These are phyloP conservation scores for Exserohilum rostratum DNA, from an alignment of 2,329 filamentous ascomycete species.

Conservation along the genomic window DNA sequence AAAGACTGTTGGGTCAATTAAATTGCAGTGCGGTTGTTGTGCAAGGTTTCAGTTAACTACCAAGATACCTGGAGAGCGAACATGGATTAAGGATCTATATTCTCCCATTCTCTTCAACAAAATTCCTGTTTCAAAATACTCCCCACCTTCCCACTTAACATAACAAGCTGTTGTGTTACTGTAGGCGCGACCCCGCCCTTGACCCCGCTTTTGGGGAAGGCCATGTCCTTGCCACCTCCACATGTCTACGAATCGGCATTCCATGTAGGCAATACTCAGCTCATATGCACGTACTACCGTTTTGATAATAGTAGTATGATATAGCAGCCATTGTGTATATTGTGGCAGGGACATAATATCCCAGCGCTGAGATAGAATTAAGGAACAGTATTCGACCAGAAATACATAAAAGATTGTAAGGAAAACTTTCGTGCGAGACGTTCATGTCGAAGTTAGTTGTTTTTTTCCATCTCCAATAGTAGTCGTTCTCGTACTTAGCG, in stretches of 20 bases:
- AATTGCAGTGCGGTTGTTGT: background rate
- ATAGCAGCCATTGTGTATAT: too few relatives aligned
- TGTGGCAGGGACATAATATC: too few relatives aligned
- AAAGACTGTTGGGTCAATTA: background rate
- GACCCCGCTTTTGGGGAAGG: conserved; percentile 14
- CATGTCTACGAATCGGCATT: conserved; percentile 3
- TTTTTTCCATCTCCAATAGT: too few relatives aligned
- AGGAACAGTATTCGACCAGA: too few relatives aligned
- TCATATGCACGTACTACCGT: too few relatives aligned
- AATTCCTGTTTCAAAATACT: background rate
- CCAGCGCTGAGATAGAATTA: too few relatives aligned
- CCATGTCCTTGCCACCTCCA: conserved; percentile 7
- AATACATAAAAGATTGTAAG: too few relatives aligned
- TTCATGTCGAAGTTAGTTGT: too few relatives aligned
- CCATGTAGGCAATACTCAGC: background rate
- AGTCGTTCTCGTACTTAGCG: too few relatives aligned
- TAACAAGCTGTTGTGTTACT: background rate
- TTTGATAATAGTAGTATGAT: too few relatives aligned
- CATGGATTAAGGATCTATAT: too few relatives aligned
- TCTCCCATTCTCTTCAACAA: background rate
- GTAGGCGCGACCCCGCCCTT: conserved; percentile 1
- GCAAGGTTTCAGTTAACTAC: background rate
- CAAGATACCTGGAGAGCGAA: background rate
- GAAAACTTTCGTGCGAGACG: too few relatives aligned
- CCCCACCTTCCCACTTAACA: background rate